Base-by-base conservation (phyloP, 441 rosid species). In the Rhodomyrtus psidioides region DNA sequence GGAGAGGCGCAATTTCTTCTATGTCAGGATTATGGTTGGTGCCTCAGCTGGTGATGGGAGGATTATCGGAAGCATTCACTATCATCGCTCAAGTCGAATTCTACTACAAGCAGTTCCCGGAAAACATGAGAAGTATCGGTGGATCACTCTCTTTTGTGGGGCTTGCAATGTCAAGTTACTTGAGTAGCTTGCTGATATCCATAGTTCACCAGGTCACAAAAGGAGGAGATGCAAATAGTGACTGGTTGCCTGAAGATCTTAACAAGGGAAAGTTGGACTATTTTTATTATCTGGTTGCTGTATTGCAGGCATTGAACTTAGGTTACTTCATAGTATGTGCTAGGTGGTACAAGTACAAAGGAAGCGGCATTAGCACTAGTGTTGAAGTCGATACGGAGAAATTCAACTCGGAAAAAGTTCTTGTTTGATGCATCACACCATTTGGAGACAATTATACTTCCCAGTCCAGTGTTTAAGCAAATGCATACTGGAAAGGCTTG, bases 31-130 rank as follows among this genome's bases (percentile, higher is more conserved):
- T 92, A 86, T 92, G 96, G 95, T 87, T 94, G 81, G 88, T 91
- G 10, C 98, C 97, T 84, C 97, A 95, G 91, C 91, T 95, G 79
- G 87, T 86, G 23, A 83, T 94, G 15, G 87, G 88, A 81, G 98
- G 98, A 53, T 46, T 95, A 0, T 91, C 91, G 0, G 96, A 94
- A 30, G 95, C 94, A 17, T 91, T 95, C 34, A 85, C 93, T 3
- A 15, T 89, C 2, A 88, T 94, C 53, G 95, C 89, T 24, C 89
- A 91, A 56, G 3, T 91, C 49, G 97, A 95, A 86, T 93, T 94
- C 62, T 92, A 90, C 90, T 94, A 95, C 90, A 91, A 93, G 89
- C 93, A 94, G 86, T 93, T 94, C 85, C 96, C 97, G 0, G 96
- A 93, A 84, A 93, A 93, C 89, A 91, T 93, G 95, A 90, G 94